Evolutionary conservation across 345 rosid species (phyloP), one percentile per base, ranked within the genome.

Genomic region (Hirschfeldia incana): DNA sequence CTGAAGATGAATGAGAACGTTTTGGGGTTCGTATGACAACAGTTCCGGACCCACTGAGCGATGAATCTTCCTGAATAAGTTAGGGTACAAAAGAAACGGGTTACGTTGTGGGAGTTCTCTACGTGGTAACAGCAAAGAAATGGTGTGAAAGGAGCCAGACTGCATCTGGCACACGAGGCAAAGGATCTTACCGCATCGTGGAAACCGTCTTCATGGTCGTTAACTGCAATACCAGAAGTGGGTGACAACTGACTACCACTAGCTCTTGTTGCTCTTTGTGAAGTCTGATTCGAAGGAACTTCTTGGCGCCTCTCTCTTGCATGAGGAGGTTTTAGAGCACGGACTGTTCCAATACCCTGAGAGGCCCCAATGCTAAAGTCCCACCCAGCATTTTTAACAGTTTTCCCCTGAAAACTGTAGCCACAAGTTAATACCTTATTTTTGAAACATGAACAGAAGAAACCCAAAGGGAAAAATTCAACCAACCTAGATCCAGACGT

Each of bases 361-460:
- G 88, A 72, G 60, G 86, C 97, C 82, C 97, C 90, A 78, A 92
- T 78, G 84, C 89, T 94, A 83, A 94, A 94, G 85, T 94, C 95
- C 98, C 98, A 94, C 39, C 92, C 97, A 78, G 94, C 85, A 85
- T 82, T 91, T 83, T 80, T 94, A 42, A 81, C 61, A 42, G 86
- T 82, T 68, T 87, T 88, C 58, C 88, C 95, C 83, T 80, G 97
- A 74, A 73, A 73, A 81, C 94, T 89, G 83, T 83, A 74, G 74
- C 77, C 30, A 11, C 76, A 44, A 71, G 80, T 76, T 76, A 76
- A 61, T 77, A 75, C 26, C 77, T 72, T 79, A 67, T 34, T 66
- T 13, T 39, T 64, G 28, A 81, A 17, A 21, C 33, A 66, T 76
- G 44, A 62, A 69, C 63, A 58, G 76, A 32, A 64, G 70, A 33